These are phyloP conservation scores for Fusarium albosuccineum DNA, from an alignment of 2,329 filamentous ascomycete species.

Conservation along the genomic window DNA sequence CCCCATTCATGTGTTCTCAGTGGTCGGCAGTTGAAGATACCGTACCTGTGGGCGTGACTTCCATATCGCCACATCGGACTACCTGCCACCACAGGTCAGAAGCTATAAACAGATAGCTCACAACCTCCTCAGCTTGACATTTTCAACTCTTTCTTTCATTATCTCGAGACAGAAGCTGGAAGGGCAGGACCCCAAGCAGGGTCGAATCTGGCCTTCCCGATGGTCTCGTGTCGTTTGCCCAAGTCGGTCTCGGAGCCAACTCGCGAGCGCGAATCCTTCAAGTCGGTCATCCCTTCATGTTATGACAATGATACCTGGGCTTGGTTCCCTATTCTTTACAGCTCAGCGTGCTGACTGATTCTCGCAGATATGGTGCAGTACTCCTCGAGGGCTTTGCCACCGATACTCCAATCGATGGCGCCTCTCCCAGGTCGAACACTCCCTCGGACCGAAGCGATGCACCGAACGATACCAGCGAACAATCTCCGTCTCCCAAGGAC, in stretches of 20 bases:
- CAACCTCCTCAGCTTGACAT: too few species aligned
- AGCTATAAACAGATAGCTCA: not conserved
- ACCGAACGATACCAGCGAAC: not conserved
- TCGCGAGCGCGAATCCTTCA: slow-evolving; percentile 33
- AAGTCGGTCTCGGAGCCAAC: slow-evolving; percentile 29
- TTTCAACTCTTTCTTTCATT: too few species aligned
- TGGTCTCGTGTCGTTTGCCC: slow-evolving; percentile 13
- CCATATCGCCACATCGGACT: too few species aligned
- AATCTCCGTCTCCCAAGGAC: slow-evolving; percentile 42
- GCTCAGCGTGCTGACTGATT: not conserved
- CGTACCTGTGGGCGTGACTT: too few species aligned
- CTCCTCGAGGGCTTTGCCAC: slow-evolving; percentile 22
- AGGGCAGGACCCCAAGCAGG: not conserved
- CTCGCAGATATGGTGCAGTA: slow-evolving; percentile 27
- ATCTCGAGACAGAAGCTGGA: not conserved
- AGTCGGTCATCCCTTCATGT: slow-evolving; percentile 19
- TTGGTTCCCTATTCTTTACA: not conserved
- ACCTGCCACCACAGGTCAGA: not conserved
- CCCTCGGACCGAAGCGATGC: not conserved
- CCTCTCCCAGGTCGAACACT: not conserved
- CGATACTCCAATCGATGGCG: slow-evolving; percentile 20
- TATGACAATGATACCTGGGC: too few species aligned
- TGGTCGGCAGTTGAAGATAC: too few species aligned
- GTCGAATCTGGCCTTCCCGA: not conserved
- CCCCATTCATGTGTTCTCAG: not conserved